A percentile compares a stretch with the other conserved stretches of the same genome.
Evolutionary conservation across 495 filamentous ascomycete genomes (phyloP).

Genomic region (Aspergillus incahuasiensis): DNA sequence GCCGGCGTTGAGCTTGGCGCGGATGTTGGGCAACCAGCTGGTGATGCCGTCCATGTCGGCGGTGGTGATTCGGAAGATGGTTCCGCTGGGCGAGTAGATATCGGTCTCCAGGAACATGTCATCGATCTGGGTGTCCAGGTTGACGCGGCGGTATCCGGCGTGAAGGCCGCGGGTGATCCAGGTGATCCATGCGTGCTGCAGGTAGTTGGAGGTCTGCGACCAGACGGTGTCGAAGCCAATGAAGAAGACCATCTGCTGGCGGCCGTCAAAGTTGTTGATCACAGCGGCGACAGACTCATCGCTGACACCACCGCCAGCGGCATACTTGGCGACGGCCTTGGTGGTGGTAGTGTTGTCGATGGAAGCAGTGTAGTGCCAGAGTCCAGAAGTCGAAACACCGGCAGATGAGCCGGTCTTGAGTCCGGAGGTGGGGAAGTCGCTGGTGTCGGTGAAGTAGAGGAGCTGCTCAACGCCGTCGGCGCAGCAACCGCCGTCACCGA

Average conservation of each 20-base stretch:
- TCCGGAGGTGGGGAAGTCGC: slow-evolving; percentile 47
- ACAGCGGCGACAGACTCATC: slow-evolving; percentile 48
- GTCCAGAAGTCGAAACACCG: slow-evolving; percentile 48
- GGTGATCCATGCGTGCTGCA: slow-evolving; percentile 62
- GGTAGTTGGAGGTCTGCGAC: slow-evolving; percentile 50
- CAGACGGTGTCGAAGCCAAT: slow-evolving; percentile 51
- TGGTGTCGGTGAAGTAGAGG: slow-evolving; percentile 44
- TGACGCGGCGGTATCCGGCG: slow-evolving; percentile 51
- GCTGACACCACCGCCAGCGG: slow-evolving; percentile 23
- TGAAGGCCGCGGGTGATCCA: slow-evolving; percentile 57
- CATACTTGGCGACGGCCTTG: slow-evolving; percentile 51
- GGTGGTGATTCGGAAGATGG: slow-evolving; percentile 47
- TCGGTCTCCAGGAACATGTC: slow-evolving; percentile 57
- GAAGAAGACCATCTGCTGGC: slow-evolving; percentile 62
- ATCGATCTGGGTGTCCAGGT: slow-evolving; percentile 60
- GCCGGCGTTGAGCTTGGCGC: slow-evolving; percentile 49
- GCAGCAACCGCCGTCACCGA: slow-evolving; percentile 44
- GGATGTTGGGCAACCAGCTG: slow-evolving; percentile 46
- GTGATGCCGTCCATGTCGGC: slow-evolving; percentile 46
- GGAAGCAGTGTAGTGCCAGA: slow-evolving; percentile 55
- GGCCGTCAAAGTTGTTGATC: slow-evolving; percentile 54
- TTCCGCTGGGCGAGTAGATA: slow-evolving; percentile 45
- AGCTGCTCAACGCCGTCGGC: slow-evolving; percentile 47
- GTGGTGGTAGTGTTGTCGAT: slow-evolving; percentile 51
- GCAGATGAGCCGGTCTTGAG: slow-evolving; percentile 36